A percentile compares a stretch with the other conserved stretches of the same genome.
phyloP scores from a whole-genome alignment of 2,329 filamentous ascomycete genomes.

The Fusarium cyanostomum region DNA sequence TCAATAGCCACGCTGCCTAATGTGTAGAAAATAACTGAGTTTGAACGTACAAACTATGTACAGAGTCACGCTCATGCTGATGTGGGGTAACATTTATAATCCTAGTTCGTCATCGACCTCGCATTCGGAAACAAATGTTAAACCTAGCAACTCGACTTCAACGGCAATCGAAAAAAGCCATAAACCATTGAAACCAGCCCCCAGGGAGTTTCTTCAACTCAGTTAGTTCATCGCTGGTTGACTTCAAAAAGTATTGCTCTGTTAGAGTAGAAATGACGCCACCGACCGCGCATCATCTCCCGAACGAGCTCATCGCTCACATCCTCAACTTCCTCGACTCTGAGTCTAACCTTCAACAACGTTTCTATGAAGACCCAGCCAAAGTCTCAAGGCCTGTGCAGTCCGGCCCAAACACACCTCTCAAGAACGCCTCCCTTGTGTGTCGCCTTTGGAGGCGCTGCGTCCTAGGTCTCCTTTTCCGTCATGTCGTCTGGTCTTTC shows the following conservation, averaged over 20 bases:
- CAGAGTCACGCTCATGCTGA: too few relatives aligned
- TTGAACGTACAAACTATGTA: too few relatives aligned
- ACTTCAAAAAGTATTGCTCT: background rate
- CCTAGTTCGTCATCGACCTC: too few relatives aligned
- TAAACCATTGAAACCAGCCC: too few relatives aligned
- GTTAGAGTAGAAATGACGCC: background rate
- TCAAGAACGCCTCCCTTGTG: conserved; percentile 67
- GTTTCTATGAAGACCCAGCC: conserved; percentile 60
- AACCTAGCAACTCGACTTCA: too few relatives aligned
- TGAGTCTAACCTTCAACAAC: conserved; percentile 58
- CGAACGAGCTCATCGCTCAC: conserved; percentile 68
- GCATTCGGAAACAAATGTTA: too few relatives aligned
- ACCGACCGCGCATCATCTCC: conserved; percentile 54
- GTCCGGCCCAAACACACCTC: conserved; percentile 34
- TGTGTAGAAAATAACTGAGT: too few relatives aligned
- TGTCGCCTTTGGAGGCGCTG: conserved; percentile 63
- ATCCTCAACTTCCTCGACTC: conserved; percentile 65
- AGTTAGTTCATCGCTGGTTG: background rate
- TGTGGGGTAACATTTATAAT: too few relatives aligned
- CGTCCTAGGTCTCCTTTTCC: conserved; percentile 66
- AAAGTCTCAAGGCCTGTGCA: conserved; percentile 42
- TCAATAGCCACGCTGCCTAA: too few relatives aligned
- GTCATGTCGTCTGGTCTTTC: conserved; percentile 58
- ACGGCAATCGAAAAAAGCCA: too few relatives aligned
- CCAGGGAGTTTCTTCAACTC: too few relatives aligned